Evolutionary conservation across 306 rosid genomes (phyloP), one percentile per base, ranked within the genome.

Genomic region (Inga leiocalycina): DNA sequence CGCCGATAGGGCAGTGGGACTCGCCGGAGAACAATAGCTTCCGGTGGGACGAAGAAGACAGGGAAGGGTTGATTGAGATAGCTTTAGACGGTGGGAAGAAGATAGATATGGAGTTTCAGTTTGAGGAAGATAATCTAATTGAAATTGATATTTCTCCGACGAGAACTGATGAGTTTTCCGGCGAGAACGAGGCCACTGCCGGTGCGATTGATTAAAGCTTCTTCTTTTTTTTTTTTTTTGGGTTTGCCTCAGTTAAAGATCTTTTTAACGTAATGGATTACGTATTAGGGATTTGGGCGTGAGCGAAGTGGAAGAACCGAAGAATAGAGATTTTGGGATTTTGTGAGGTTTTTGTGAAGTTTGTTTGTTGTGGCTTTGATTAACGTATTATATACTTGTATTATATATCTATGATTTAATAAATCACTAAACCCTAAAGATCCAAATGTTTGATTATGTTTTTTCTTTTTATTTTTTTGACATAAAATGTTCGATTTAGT

Each of bases 11-110:
- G 66, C 83, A 65, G 3, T 86, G 92, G 92, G 88, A 79, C 45
- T 88, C 93, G 65, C 91, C 84, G 82, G 97, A 82, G 70, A 83
- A 83, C 22, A 41, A 68, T 76, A 41, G 88, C 80, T 85, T 84
- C 81, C 30, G 61, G 79, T 91, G 94, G 98, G 95, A 89, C 20
- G 97, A 90, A 35, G 98, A 93, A 74, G 98, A 93, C 51, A 87
- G 87, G 39, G 99, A 93, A 44, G 97, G 93, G 69, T 66, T 95
- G 22, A 95, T 95, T 69, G 99, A 95, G 90, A 95, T 95, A 79
- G 85, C 96, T 34, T 85, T 95, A 83, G 96, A 91, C 56, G 87
- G 86, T 39, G 80, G 81, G 15, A 87, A 85, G 64, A 89, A 73
- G 73, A 70, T 76, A 27, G 78, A 35, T 5, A 49, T 82, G 82